phyloP scores from a whole-genome alignment of 1,139 yeast species.

The Nakaseomyces bracarensis region DNA sequence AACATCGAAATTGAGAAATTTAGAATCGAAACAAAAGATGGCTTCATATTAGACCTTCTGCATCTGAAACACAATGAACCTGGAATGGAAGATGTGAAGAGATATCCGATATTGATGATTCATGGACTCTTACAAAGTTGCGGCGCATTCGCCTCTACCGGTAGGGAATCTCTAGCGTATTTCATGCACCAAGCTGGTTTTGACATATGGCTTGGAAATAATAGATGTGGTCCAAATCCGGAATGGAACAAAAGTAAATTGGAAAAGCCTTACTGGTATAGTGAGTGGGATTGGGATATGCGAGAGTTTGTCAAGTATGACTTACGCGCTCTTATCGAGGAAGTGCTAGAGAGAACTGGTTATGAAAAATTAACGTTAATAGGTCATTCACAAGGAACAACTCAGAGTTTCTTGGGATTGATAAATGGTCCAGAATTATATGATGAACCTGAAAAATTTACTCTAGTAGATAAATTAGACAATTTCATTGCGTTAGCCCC shows the following conservation, averaged over 20 bases:
- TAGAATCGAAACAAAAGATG: slow-evolving; percentile 66
- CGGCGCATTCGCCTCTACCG: slow-evolving; percentile 78
- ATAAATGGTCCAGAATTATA: slow-evolving; percentile 34
- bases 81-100: slow-evolving; percentile 38
- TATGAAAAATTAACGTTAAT: slow-evolving; percentile 48
- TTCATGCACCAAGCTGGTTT: slow-evolving; percentile 52
- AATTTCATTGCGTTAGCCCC: slow-evolving; percentile 78
- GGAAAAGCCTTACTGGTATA: slow-evolving; percentile 32
- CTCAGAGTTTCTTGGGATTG: slow-evolving; percentile 64
- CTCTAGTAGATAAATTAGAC: slow-evolving; percentile 43
- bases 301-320: slow-evolving; percentile 72
- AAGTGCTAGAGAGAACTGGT: slow-evolving; percentile 41
- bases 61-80: slow-evolving; percentile 39
- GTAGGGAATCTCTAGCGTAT: slow-evolving; percentile 67
- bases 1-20: slow-evolving; percentile 54
- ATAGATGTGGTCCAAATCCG: slow-evolving; percentile 77
- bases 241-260: slow-evolving; percentile 40
- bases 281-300: slow-evolving; percentile 84
- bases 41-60: slow-evolving; percentile 59
- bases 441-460: slow-evolving; percentile 34
- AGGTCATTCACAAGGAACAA: slow-evolving; percentile 92
- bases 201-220: slow-evolving; percentile 94
- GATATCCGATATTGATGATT: slow-evolving; percentile 59
- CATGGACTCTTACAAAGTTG: slow-evolving; percentile 87
- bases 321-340: slow-evolving; percentile 61